Base-by-base conservation (phyloP, 352 stramenopile species). In the Thalassiosira hispida region DNA sequence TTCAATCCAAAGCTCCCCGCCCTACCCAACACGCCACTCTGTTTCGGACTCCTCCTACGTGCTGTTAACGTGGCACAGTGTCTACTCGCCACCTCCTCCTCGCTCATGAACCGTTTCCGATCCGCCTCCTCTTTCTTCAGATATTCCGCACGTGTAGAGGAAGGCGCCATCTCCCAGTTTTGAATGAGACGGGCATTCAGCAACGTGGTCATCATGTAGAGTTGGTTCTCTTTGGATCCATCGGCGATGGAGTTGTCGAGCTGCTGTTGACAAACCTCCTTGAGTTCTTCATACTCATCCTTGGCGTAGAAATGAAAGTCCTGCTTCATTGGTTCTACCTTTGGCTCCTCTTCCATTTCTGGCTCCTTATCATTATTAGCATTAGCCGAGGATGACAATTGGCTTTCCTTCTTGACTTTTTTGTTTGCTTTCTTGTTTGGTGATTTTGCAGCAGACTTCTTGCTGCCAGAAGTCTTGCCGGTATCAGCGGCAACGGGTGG, bases 51-150 rank as follows among this genome's bases (percentile, higher is more conserved):
- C 44, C 67, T 67, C 46, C 55, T 75, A 27, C 88, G 56, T 7
- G 88, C 82, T 14, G 88, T 94, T 5, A 94, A 77, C 1, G 88
- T 94, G 42, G 86, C 86, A 79, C 88, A 94, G 65, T 94, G 88
- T 35, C 88, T 78, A 85, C 84, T 92, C 4, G 84, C 88, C 57
- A 94, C 82, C 76, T 94, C 88, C 64, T 94, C 88, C 51, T 94
- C 88, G 42, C 83, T 78, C 79, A 90, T 90, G 66, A 92, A 94
- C 1, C 88, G 76, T 49, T 79, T 76, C 16, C 88, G 69, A 77
- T 94, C 88, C 11, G 60, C 71, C 69, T 94, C 88, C 75, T 93
- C 88, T 44, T 89, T 85, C 51, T 81, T 72, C 49, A 88, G 60
- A 53, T 87, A 94, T 23, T 66, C 20, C 2, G 73, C 46, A 35